Evolutionary conservation across 2,329 filamentous ascomycete genomes (phyloP).

Genomic region (Cryoendolithus antarcticus): DNA sequence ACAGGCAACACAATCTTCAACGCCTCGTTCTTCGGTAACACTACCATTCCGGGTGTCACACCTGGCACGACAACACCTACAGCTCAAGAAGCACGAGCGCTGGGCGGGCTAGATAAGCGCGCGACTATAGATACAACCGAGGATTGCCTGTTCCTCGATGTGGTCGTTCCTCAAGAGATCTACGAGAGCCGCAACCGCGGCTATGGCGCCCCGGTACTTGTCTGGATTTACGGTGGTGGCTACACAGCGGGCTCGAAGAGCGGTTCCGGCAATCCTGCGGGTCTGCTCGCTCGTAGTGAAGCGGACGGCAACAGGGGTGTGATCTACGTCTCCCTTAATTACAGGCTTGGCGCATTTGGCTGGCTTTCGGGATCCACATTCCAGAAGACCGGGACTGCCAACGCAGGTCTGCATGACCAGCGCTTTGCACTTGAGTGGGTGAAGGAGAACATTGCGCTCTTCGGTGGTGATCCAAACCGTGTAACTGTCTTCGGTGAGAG

Average conservation of each 20-base stretch:
- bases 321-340: conserved; percentile 37
- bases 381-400: conserved; percentile 32
- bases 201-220: conserved; percentile 27
- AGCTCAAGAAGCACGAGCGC: too few relatives aligned
- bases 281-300: conserved; percentile 31
- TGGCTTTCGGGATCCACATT: conserved; percentile 35
- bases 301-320: conserved; percentile 26
- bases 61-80: too few relatives aligned
- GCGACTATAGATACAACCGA: conserved; percentile 19
- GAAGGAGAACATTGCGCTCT: conserved; percentile 38
- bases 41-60: conserved; percentile 10
- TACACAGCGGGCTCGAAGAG: conserved; percentile 30
- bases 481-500: conserved; percentile 42
- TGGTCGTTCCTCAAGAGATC: conserved; percentile 24
- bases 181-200: conserved; percentile 14
- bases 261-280: conserved; percentile 24
- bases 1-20: conserved; percentile 17
- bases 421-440: conserved; percentile 47
- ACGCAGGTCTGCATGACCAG: conserved; percentile 42
- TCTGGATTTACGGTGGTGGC: conserved; percentile 38
- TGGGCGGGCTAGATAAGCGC: background rate
- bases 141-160: conserved; percentile 30
- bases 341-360: conserved; percentile 38
- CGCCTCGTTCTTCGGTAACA: conserved; percentile 5
- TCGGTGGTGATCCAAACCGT: conserved; percentile 39